Conservation (phyloP, 2,329 filamentous ascomycete species). For the Penicillium paneum region DNA sequence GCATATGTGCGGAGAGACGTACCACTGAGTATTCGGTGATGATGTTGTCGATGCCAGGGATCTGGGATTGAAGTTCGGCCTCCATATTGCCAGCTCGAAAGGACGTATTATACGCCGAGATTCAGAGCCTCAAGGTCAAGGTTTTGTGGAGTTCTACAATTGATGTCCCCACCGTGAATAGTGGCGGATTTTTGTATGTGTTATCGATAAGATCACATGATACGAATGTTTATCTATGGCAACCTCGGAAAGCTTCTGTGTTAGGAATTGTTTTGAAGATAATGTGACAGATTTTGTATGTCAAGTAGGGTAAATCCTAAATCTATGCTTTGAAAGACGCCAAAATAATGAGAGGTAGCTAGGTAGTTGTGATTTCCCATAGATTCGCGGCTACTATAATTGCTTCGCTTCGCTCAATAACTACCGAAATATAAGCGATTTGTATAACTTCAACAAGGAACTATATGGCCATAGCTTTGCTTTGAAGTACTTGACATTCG, state of each 20-base stretch:
- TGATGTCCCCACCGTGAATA: conserved; percentile 15
- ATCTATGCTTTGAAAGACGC: too few relatives aligned
- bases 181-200: conserved; percentile 22
- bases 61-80: conserved; percentile 75
- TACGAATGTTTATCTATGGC: not conserved
- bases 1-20: conserved; percentile 22
- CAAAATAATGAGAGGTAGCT: not conserved
- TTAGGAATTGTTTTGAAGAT: not conserved
- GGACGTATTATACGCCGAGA: not conserved
- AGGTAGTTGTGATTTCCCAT: not conserved
- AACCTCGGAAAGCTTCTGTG: not conserved
- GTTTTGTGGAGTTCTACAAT: conserved; percentile 2
- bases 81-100: conserved; percentile 60
- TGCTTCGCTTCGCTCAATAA: too few relatives aligned
- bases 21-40: conserved; percentile 84
- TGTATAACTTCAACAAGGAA: not conserved
- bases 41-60: conserved; percentile 83
- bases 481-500: not conserved
- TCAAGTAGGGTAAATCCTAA: not conserved
- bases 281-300: not conserved
- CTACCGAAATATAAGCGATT: not conserved
- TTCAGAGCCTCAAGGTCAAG: not conserved
- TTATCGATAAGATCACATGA: conserved; percentile 29
- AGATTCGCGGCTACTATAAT: not conserved
- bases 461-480: not conserved